phyloP scores from a whole-genome alignment of 176 grass and related monocot genomes.

The Carex parvula region DNA sequence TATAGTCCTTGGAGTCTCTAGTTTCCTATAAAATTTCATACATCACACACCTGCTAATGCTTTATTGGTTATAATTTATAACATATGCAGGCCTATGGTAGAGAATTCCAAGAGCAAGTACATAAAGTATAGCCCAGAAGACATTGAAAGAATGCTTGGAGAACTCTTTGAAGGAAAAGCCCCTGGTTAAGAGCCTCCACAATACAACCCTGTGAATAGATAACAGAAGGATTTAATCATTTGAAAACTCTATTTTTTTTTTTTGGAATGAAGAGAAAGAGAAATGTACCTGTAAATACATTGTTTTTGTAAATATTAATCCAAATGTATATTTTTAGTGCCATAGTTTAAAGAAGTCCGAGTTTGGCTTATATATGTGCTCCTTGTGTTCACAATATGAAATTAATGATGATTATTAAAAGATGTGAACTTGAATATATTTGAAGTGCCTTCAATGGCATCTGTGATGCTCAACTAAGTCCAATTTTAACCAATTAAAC shows the following conservation, averaged over 20 bases:
- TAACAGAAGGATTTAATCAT: not conserved
- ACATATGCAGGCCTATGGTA: constrained; percentile 9
- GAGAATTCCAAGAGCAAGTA: constrained; percentile 18
- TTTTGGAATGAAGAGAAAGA: not conserved
- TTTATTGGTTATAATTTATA: not conserved
- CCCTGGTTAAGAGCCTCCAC: not conserved
- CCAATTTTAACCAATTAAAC: not conserved
- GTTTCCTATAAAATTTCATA: not conserved
- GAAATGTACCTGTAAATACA: not conserved
- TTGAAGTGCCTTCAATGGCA: too few relatives aligned
- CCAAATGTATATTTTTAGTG: not conserved
- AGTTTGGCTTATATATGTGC: not conserved
- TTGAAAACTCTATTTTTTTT: not conserved
- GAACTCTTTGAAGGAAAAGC: constrained; percentile 15
- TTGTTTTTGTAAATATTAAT: not conserved
- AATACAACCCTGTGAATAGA: not conserved
- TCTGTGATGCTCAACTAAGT: too few relatives aligned
- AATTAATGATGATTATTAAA: not conserved
- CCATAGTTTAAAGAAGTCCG: not conserved
- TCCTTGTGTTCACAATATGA: not conserved
- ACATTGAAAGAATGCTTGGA: constrained; percentile 7
- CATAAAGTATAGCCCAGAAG: constrained; percentile 11
- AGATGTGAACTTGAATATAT: not conserved
- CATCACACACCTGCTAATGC: not conserved
- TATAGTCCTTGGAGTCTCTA: not conserved